phyloP scores from a whole-genome alignment of 495 filamentous ascomycete species.

The Podospora bellae-mahoneyi region DNA sequence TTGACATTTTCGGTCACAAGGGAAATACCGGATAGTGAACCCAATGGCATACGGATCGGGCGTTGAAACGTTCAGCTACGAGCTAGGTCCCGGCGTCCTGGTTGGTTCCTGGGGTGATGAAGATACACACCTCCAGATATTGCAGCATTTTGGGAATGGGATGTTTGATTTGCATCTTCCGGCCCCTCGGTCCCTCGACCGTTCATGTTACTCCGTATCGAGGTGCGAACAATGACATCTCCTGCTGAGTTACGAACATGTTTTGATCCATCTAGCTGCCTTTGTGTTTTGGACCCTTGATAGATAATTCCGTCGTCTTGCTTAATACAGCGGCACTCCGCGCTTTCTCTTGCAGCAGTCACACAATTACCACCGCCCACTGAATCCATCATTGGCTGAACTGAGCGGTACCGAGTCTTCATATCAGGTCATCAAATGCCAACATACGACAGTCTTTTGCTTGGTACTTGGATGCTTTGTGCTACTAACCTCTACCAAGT shows the following conservation, averaged over 20 bases:
- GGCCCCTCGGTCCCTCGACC: constrained; percentile 18
- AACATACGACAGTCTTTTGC: background rate
- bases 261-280: background rate
- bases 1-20: constrained; percentile 36
- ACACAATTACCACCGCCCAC: background rate
- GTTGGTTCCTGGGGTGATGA: constrained; percentile 32
- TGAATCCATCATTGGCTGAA: background rate
- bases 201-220: constrained; percentile 6
- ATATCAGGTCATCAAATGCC: background rate
- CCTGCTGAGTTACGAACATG: background rate
- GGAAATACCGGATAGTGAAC: constrained; percentile 29
- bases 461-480: background rate
- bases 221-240: constrained; percentile 17
- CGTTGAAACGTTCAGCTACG: constrained; percentile 27
- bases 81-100: constrained; percentile 35
- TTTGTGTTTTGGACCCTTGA: background rate
- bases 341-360: background rate
- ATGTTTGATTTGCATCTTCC: constrained; percentile 33
- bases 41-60: constrained; percentile 31
- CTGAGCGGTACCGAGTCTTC: background rate
- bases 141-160: constrained; percentile 37
- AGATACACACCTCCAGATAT: constrained; percentile 26
- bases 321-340: background rate
- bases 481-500: background rate
- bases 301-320: background rate